Percentiles rank a stretch among this genome's conserved stretches.
Conservation (phyloP, 2,329 filamentous ascomycete genomes). For the Aspergillus japonicus region DNA sequence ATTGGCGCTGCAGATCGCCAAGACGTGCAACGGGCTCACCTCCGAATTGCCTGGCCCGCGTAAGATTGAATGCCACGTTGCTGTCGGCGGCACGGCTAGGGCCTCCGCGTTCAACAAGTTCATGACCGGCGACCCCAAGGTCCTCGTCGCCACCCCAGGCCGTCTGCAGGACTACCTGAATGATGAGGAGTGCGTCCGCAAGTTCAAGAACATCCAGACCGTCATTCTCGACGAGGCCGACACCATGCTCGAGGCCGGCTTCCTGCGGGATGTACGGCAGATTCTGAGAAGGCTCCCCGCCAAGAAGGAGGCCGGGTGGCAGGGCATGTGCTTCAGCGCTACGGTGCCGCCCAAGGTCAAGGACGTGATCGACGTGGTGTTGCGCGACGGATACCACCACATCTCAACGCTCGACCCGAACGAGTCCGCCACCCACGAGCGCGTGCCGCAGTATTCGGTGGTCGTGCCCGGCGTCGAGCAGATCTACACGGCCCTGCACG, state of each 20-base stretch:
- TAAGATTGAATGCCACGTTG: slow-evolving; percentile 44
- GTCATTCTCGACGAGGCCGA: slow-evolving; percentile 49
- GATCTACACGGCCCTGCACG: slow-evolving; percentile 47
- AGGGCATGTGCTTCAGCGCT: slow-evolving; percentile 78
- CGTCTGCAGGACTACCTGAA: slow-evolving; percentile 50
- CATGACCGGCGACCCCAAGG: slow-evolving; percentile 30
- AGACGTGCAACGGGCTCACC: slow-evolving; percentile 46
- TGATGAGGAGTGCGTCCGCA: slow-evolving; percentile 42
- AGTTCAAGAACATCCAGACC: slow-evolving; percentile 49
- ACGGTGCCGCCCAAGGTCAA: slow-evolving; percentile 84
- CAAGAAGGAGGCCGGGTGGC: slow-evolving; percentile 44
- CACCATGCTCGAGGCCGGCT: slow-evolving; percentile 39
- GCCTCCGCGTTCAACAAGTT: slow-evolving; percentile 29
- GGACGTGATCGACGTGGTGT: slow-evolving; percentile 67
- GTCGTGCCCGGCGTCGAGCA: slow-evolving; percentile 45
- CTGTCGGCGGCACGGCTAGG: slow-evolving; percentile 41
- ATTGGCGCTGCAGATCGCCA: slow-evolving; percentile 52
- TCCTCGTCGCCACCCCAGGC: slow-evolving; percentile 51
- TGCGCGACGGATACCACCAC: slow-evolving; percentile 68
- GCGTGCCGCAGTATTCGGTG: slow-evolving; percentile 51
- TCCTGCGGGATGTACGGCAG: slow-evolving; percentile 52
- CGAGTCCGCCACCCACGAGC: slow-evolving; percentile 70
- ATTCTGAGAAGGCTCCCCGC: slow-evolving; percentile 53
- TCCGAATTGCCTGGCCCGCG: slow-evolving; percentile 35
- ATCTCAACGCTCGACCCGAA: slow-evolving; percentile 78